Conservation (phyloP, 345 rosid species). For the Moricandia moricandioides region DNA sequence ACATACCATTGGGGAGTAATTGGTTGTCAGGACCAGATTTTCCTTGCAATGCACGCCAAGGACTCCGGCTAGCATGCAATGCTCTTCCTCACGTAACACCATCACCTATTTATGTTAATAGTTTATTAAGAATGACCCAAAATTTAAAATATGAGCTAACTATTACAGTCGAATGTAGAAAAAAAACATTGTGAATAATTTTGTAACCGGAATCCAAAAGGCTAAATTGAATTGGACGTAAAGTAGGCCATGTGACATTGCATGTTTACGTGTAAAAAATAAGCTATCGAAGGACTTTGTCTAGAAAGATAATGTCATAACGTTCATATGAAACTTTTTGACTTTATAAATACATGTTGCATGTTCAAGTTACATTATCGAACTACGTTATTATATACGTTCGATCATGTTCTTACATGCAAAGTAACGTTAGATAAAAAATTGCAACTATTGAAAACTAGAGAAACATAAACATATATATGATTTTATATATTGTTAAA, state of each 20-base stretch:
- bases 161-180: neutral
- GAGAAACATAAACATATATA: too few relatives aligned
- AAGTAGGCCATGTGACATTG: neutral
- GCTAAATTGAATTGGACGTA: too few relatives aligned
- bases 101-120: conserved; percentile 39
- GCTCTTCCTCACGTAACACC: conserved; percentile 38
- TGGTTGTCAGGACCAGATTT: conserved; percentile 41
- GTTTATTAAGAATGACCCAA: neutral
- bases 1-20: conserved; percentile 43
- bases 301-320: neutral
- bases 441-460: neutral
- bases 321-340: neutral
- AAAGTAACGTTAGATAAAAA: neutral
- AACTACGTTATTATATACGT: neutral
- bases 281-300: neutral
- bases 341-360: neutral
- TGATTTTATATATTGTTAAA: too few relatives aligned
- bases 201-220: too few relatives aligned
- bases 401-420: neutral
- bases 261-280: neutral
- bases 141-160: neutral
- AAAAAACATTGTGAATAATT: neutral
- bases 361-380: neutral
- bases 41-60: conserved; percentile 15
- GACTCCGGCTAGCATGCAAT: conserved; percentile 41